A percentile compares a stretch with the other conserved stretches of the same genome.
Evolutionary conservation across 2,329 filamentous ascomycete species (phyloP).

Genomic region (Fusarium pininemorale): DNA sequence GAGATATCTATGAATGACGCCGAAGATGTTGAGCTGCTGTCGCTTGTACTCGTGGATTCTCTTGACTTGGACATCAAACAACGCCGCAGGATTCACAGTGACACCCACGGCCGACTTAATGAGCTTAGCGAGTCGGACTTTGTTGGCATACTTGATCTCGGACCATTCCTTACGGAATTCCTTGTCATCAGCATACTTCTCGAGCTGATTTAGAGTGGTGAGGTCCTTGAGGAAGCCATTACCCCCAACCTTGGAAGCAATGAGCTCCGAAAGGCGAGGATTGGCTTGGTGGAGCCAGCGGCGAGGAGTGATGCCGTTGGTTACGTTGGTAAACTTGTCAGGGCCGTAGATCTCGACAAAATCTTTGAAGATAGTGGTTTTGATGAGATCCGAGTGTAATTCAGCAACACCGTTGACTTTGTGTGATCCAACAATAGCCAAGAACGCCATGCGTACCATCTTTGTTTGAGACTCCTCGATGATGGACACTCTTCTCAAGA

Average conservation of each 20-base stretch:
- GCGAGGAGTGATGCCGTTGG: constrained; percentile 95
- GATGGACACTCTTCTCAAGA: constrained; percentile 89
- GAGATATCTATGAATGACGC: constrained; percentile 94
- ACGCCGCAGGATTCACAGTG: constrained; percentile 82
- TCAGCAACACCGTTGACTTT: constrained; percentile 99
- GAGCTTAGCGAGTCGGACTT: constrained; percentile 88
- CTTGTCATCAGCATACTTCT: constrained; percentile 84
- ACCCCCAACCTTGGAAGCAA: constrained; percentile 87
- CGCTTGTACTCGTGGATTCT: constrained; percentile 99
- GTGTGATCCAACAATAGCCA: constrained; percentile 96
- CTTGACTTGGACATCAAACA: constrained; percentile 99
- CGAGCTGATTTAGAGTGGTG: constrained; percentile 85
- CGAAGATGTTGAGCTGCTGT: constrained; percentile 98
- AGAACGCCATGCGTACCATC: constrained; percentile 97
- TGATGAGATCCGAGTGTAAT: constrained; percentile 96
- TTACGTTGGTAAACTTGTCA: constrained; percentile 99
- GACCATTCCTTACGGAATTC: constrained; percentile 94
- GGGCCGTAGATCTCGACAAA: constrained; percentile 94
- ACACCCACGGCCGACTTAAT: constrained; percentile 85
- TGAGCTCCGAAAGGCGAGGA: constrained; percentile 88
- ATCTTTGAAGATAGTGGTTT: constrained; percentile 99
- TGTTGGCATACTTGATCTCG: constrained; percentile 97
- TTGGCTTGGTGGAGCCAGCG: constrained; percentile 99
- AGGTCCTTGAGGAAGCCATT: constrained; percentile 90
- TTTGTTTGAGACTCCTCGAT: constrained; percentile 97